Base-by-base conservation (phyloP, 2,329 filamentous ascomycete species). In the Westerdykella sp. region DNA sequence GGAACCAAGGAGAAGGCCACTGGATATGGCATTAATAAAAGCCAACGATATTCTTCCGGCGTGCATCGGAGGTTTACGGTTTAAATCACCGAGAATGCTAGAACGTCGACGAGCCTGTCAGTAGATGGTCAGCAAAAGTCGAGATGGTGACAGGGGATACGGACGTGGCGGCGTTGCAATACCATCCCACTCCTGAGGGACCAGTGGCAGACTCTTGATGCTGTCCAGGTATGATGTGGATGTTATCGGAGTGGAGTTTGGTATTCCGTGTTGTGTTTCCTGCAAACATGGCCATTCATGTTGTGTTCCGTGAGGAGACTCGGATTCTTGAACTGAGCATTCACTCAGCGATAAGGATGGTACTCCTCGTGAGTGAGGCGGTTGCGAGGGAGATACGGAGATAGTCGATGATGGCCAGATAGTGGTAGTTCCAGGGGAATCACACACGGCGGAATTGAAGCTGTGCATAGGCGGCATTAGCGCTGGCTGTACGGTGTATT, bases 61-160 rank as follows among this genome's bases (percentile, higher is more conserved):
- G 44, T 63, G 59, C 25, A 41, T 68, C 65, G 42, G 57, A 57
- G 9, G 9, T 9, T 12, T 28, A 9, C 25, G 25, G 9, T 9
- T 10, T 10, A 28, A 28, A 28, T 28, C 9, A 28, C 11, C 25
- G 25, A 28, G 4, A 28, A 28, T 28, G 40, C 38, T 46, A 41
- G 62, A 65, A 36, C 80, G 81, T 18, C 81, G 78, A 4, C 83
- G 72, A 2, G 81, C 81, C 56, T 81, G 83, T 62, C 82, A 78
- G 84, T 67, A 58, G 83, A 84, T 23, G 71, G 61, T 28, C 38
- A 34, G 25, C 30, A 39, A 38, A 42, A 39, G 73, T 54, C 44
- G 65, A 62, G 23, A 68, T 66, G 21, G 57, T 14, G 16, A 9
- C n/a, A 14, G 16, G n/a, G 13, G 66, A 62, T 67, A 71, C 70